Percentiles rank a stretch among this genome's conserved stretches.
phyloP scores from a whole-genome alignment of 768 basidiomycete genomes.

The Rhodotorula kratochvilovae region DNA sequence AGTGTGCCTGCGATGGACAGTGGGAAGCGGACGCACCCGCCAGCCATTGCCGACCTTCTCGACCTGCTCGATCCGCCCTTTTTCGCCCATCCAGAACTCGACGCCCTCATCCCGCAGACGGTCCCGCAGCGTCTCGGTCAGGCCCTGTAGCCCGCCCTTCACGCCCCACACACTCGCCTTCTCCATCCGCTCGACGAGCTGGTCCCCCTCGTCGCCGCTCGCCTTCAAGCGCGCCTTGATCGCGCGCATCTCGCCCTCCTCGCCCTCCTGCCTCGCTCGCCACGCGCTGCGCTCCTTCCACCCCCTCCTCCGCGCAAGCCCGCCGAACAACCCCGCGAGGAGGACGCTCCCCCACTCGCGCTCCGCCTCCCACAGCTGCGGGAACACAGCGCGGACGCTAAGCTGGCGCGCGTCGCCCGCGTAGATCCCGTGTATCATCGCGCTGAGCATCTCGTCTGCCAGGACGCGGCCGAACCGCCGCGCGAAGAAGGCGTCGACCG shows the following conservation, averaged over 20 bases:
- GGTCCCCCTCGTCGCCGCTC: neutral
- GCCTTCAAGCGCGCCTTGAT: conserved; percentile 10
- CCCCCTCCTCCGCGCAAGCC: conserved; percentile 3
- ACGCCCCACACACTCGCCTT: conserved; percentile 76
- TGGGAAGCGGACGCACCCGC: conserved; percentile 13
- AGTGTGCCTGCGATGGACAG: neutral
- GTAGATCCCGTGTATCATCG: conserved; percentile 88
- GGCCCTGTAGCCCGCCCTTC: conserved; percentile 64
- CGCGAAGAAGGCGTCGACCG: conserved; percentile 69
- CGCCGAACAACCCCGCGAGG: conserved; percentile 50
- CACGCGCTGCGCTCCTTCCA: conserved; percentile 25
- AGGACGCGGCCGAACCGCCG: conserved; percentile 68
- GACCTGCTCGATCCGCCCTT: conserved; percentile 20
- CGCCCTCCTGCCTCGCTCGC: conserved; percentile 16
- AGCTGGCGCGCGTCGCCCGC: conserved; percentile 73
- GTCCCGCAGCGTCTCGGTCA: conserved; percentile 59
- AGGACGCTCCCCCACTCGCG: conserved; percentile 67
- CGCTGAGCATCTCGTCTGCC: conserved; percentile 69
- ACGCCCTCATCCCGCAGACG: conserved; percentile 59
- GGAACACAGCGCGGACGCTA: conserved; percentile 73
- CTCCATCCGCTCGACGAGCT: conserved; percentile 36
- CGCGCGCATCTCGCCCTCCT: conserved; percentile 34
- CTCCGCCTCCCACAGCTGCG: conserved; percentile 65
- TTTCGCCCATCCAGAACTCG: conserved; percentile 51
- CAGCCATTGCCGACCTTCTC: conserved; percentile 8